Base-by-base conservation (phyloP, 1,284 basidiomycete species). In the Pascua guehoae region DNA sequence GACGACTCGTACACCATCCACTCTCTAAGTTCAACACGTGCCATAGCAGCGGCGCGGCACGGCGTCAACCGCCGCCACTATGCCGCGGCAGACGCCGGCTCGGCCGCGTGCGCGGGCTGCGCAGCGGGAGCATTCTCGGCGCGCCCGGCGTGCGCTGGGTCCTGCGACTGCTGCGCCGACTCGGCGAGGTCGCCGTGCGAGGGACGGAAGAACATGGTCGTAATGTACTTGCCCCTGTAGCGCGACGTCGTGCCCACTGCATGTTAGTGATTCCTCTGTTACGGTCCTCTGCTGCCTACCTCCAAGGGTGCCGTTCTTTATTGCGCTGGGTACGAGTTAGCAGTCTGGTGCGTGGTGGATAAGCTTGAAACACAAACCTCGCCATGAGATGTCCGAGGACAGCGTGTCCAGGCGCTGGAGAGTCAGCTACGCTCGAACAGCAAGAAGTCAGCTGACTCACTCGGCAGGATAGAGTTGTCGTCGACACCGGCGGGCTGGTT, bases 331-430 rank as follows among this genome's bases (percentile, higher is more conserved):
- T 45, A 10, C n/a, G 41, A 57, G 24, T 32, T 32, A 32, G 24
- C 24, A 32, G 24, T 32, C 24, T 32, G 7, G 24, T 32, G 7
- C 24, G 24, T 32, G 24, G 24, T n/a, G 24, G 3, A 32, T 3
- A 32, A 7, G 24, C 24, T n/a, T n/a, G 24, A 32, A 32, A 32
- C 24, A 32, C 24, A 32, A 32, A 32, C 24, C 24, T 32, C 46
- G 95, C 98, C 61, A 92, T 92, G 58, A 98, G 78, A 76, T 98
- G 96, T 66, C 97, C 92, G 63, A 98, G 81, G 43, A 98, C 92
- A 40, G 92, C 92, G 78, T 98, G 95, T 0, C 51, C 52, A 5
- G 56, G 56, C 10, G 56, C 45, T 32, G 24, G 24, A 32, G 24
- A 32, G 24, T 32, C 24, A 32, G 24, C 24, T 32, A 32, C 4